Base-by-base conservation (phyloP, 2,329 filamentous ascomycete species). In the Lasiodiplodia sp. region DNA sequence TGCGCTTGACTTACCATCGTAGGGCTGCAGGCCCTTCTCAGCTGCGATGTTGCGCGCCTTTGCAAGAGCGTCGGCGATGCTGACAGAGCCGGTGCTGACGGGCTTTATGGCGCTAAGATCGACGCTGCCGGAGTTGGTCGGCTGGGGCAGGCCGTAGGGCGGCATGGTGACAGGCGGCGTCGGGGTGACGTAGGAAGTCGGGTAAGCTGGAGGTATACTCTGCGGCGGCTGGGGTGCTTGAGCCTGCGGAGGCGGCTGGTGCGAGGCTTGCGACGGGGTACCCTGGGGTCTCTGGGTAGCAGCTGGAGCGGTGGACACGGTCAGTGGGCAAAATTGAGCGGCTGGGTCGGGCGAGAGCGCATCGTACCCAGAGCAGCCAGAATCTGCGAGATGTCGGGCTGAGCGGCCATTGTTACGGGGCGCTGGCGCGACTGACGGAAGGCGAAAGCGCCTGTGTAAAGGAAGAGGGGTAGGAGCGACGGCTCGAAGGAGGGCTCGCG, bases 11-110 rank as follows among this genome's bases (percentile, higher is more conserved):
- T 80, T 77, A 68, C 80, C 81, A 71, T 83, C 84, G 70, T 84
- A 84, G 25, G 79, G 73, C 23, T 68, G 67, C 62, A 93, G 84
- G 70, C 92, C 92, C 76, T 93, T 92, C 78, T 95, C 91, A 37
- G 91, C 89, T 51, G 93, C 92, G 79, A 92, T 92, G 52, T 90
- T 91, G 78, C 92, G 92, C 57, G 93, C 93, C 78, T 94, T 93
- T 49, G 93, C 92, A 74, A 97, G 90, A 60, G 93, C 92, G 78
- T 96, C 93, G 69, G 91, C 88, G 72, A 97, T 90, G 79, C 90
- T 95, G 73, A 96, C 90, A 23, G 91, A 93, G 69, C 93, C 93
- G 37, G 92, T 92, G 77, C 87, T 93, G 67, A 91, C 87, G 4
- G 93, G 93, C 75, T 92, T 91, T 76, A 96, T 92, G 67, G 88